Evolutionary conservation across 2,329 filamentous ascomycete genomes (phyloP), one percentile per base, ranked within the genome.

Genomic region (Tolypocladium inflatum): DNA sequence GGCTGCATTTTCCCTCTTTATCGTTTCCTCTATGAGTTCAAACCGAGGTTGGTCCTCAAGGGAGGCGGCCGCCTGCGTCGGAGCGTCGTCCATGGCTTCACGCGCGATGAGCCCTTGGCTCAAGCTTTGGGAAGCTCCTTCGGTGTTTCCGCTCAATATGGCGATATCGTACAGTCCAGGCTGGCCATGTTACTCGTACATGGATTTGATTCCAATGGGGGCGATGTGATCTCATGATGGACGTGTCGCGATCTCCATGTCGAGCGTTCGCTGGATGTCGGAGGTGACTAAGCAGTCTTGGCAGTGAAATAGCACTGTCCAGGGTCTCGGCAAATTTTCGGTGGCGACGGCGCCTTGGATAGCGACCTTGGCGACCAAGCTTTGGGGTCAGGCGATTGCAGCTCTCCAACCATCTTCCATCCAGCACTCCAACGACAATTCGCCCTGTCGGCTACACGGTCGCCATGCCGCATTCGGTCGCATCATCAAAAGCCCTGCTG

Each of bases 391-490:
- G 45, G 13, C 45, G 26, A 50, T 50, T n/a, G 30, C 48, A 51
- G 48, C 48, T 45, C 30, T 17, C 9, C 11, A 30, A 13, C 26
- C 26, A 51, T n/a, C 17, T 6, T 30, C n/a, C 48, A 21, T 35
- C 26, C 48, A 51, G 48, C 30, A 51, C 19, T 2, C 30, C 17
- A 19, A 6, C 30, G 4, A 30, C 48, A 2, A 35, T 30, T 21
- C 19, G 9, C 43, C 43, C 3, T 48, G 21, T 48, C 13, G 43
- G 23, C 45, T 13, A 51, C 26, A 19, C 19, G 9, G 4, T 58
- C 60, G 48, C 57, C 60, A 80, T 80, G 77, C 71, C 76, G 58
- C 72, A 72, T 57, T 63, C 70, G 52, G 60, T 71, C 42, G 65
- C 70, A 41, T 65, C 72, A 10, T 71, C 73, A 41, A 73, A 69